Evolutionary conservation across 306 rosid species (phyloP), one percentile per base, ranked within the genome.

Genomic region (Dryas octopetala): DNA sequence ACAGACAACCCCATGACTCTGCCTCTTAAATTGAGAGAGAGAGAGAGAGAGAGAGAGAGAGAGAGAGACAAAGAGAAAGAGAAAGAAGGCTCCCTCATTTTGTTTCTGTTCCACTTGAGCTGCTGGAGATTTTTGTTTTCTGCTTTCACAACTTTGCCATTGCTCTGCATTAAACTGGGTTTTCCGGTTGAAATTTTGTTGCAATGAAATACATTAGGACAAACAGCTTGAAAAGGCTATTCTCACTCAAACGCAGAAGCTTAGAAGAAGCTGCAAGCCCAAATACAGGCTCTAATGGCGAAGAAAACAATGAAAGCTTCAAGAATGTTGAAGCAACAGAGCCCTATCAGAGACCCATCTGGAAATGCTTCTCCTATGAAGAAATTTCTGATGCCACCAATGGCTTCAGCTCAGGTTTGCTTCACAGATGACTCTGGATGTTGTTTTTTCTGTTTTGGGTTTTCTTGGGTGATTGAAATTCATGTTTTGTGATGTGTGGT

Each of bases 291-390:
- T 77, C 76, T 9, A 10, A 26, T 16, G 65, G 15, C n/a, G 85
- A 76, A 58, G 82, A 84, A 38, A 87, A 65, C 47, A 67, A 49
- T 12, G 79, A 74, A 43, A 68, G 32, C 50, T 54, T 76, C 41
- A 59, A 76, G 64, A 62, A 57, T 73, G 72, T 57, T 76, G 83
- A 70, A 28, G 40, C 28, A 17, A 62, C 72, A 53, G 86, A 86
- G 15, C 51, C 68, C 70, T 79, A 81, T 74, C 82, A 53, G 5
- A 89, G 80, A 86, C 96, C 98, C 89, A 76, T 84, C 53, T 96
- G 98, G 99, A 96, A 90, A 82, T 92, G 96, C 82, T 96, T 92
- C 91, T 87, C 98, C 41, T 92, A 50, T 76, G 86, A 85, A 71
- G 89, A 92, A 67, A 67, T 96, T 43, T 89, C 81, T 7, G 81